Conservation (phyloP, 2,329 filamentous ascomycete genomes). For the Pseudopithomyces maydicus region DNA sequence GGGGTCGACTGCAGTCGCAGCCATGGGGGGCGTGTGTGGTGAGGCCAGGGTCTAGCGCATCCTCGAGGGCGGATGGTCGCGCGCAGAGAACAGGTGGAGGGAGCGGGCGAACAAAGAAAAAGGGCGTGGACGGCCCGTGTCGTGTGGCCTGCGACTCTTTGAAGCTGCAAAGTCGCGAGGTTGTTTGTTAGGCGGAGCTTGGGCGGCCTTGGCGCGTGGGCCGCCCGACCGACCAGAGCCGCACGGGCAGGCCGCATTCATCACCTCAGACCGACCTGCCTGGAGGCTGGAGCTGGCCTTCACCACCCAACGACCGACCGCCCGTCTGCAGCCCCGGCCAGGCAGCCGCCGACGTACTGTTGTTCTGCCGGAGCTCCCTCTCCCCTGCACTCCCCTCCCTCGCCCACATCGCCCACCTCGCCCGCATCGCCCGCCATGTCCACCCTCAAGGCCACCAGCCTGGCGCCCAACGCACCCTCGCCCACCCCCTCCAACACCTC, state of each 20-base stretch:
- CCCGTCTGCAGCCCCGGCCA: no score
- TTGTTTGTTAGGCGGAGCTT: conserved; percentile 8
- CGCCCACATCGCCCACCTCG: no score
- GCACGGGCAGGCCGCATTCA: neutral
- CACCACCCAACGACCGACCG: no score
- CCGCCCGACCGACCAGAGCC: neutral
- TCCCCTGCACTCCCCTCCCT: no score
- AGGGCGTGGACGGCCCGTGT: conserved; percentile 21
- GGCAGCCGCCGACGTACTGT: no score
- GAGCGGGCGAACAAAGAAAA: conserved; percentile 24
- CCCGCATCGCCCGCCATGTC: conserved; percentile 37
- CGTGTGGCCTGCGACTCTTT: neutral
- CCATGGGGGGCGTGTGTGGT: conserved; percentile 54
- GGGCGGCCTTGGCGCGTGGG: neutral
- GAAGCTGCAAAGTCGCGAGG: conserved; percentile 1
- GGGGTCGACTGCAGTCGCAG: conserved; percentile 67
- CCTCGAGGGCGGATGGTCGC: conserved; percentile 9
- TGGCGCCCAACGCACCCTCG: conserved; percentile 58
- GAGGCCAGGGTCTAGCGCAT: conserved; percentile 30
- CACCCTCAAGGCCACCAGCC: conserved; percentile 37
- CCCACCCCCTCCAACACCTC: conserved; percentile 58
- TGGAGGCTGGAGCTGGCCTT: no score
- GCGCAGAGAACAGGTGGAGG: neutral
- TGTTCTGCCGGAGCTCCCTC: no score
- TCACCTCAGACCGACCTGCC: no score